Base-by-base conservation (phyloP, 2,329 filamentous ascomycete genomes). In the Xylogone sp. region DNA sequence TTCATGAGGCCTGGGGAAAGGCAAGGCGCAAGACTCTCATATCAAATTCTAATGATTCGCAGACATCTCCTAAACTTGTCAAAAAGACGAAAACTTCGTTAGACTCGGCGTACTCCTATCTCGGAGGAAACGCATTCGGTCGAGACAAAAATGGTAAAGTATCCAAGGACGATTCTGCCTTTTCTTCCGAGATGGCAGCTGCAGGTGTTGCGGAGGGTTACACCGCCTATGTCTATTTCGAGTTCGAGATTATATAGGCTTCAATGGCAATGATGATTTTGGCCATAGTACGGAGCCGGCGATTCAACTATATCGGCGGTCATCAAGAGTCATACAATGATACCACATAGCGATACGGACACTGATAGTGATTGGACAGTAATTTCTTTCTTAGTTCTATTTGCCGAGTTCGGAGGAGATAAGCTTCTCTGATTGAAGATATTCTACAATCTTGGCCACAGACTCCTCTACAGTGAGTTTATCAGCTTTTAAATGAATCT, bases 201-300 rank as follows among this genome's bases (percentile, higher is more conserved):
- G 86, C 86, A 3, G 87, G 83, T 21, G 68, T 86, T 46, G 78
- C 76, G 21, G 88, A 91, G 53, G 86, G 85, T 49, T 99, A 97
- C 75, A 94, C 90, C 54, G 87, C 94, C 42, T 99, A 95, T 71
- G 94, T 97, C 66, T 97, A 92, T 76, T 99, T 97, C 72, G 90
- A 96, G 68, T 88, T 97, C 67, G 89, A 94, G 66, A 84, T 97
- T 59, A 60, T 67, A 66, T 68, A 65, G 61, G 54, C 45, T 50
- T 34, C 20, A 50, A 39, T 39, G 10, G 34, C 12, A 6, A 39
- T 39, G n/a, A 39, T 39, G n/a, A 13, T 39, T 5, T 18, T 39
- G n/a, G 6, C 34, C 6, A 39, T 39, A 16, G 34, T 5, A 18
- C n/a, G 34, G 34, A 39, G 5, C 10, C 34, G n/a, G 5, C 34